Conservation (phyloP, 305 asterid genomes). For the Lippia alba region DNA sequence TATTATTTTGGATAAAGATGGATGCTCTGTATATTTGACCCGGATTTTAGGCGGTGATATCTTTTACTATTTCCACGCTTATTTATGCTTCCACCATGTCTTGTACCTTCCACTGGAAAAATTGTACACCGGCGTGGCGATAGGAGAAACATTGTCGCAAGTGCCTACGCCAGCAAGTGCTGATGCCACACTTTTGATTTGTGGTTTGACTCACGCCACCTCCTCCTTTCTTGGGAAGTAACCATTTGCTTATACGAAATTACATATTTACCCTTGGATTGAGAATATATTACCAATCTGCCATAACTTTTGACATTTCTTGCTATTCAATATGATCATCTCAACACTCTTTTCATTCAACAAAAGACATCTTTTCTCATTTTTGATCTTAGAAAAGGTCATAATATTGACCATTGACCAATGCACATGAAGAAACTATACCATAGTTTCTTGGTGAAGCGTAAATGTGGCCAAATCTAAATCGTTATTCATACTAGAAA, state of each 20-base stretch:
- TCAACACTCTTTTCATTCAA: too few relatives aligned
- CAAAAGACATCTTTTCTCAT: too few relatives aligned
- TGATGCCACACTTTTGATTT: too few relatives aligned
- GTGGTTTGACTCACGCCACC: background rate
- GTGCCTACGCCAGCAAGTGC: constrained; percentile 24
- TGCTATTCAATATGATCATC: too few relatives aligned
- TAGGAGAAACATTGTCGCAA: constrained; percentile 16
- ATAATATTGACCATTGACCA: too few relatives aligned
- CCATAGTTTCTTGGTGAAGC: too few relatives aligned
- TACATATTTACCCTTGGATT: background rate
- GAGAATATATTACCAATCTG: too few relatives aligned
- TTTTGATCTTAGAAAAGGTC: too few relatives aligned
- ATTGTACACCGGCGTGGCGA: background rate
- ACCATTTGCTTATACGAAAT: background rate
- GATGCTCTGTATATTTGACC: background rate
- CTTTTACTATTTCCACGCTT: background rate
- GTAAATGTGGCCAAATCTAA: constrained; percentile 17
- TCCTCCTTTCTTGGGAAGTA: background rate
- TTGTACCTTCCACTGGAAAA: background rate
- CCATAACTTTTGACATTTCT: too few relatives aligned
- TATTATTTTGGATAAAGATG: background rate
- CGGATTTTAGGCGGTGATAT: background rate
- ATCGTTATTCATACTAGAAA: too few relatives aligned
- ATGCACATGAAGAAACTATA: too few relatives aligned
- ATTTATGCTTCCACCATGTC: background rate